A percentile compares a stretch with the other conserved stretches of the same genome.
These are phyloP conservation scores for Aegle marmelos DNA, from an alignment of 345 rosid species.

Conservation along the genomic window DNA sequence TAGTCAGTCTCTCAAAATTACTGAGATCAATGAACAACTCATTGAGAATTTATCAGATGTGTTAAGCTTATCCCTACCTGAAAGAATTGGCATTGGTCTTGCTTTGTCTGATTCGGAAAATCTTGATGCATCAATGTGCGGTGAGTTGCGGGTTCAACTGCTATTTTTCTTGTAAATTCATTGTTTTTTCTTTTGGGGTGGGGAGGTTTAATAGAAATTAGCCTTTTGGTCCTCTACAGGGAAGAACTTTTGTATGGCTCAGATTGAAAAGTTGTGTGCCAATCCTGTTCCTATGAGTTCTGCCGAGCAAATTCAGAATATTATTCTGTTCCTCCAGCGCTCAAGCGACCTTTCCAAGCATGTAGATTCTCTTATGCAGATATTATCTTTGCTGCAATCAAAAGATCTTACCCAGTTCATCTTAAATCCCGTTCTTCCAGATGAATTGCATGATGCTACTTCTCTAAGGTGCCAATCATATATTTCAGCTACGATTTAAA, in stretches of 20 bases:
- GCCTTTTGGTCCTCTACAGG: constrained; percentile 36
- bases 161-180: neutral
- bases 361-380: constrained; percentile 63
- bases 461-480: constrained; percentile 50
- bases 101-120: constrained; percentile 64
- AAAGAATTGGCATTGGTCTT: constrained; percentile 70
- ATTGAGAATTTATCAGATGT: constrained; percentile 44
- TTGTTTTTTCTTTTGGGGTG: neutral
- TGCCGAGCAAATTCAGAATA: constrained; percentile 67
- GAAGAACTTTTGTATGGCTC: constrained; percentile 62
- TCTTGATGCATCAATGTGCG: constrained; percentile 44
- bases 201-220: neutral
- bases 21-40: constrained; percentile 43
- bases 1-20: constrained; percentile 47
- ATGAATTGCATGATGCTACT: constrained; percentile 48
- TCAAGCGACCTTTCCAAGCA: constrained; percentile 75
- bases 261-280: constrained; percentile 55
- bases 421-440: constrained; percentile 62
- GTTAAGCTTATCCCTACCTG: constrained; percentile 51
- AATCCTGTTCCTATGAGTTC: constrained; percentile 48
- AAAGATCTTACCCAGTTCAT: constrained; percentile 47
- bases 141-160: constrained; percentile 32
- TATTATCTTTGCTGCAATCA: constrained; percentile 56
- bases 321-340: constrained; percentile 66
- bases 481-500: constrained; percentile 5